These are phyloP conservation scores for Phtheirospermum japonicum DNA, from an alignment of 257 asterid genomes.

Conservation along the genomic window DNA sequence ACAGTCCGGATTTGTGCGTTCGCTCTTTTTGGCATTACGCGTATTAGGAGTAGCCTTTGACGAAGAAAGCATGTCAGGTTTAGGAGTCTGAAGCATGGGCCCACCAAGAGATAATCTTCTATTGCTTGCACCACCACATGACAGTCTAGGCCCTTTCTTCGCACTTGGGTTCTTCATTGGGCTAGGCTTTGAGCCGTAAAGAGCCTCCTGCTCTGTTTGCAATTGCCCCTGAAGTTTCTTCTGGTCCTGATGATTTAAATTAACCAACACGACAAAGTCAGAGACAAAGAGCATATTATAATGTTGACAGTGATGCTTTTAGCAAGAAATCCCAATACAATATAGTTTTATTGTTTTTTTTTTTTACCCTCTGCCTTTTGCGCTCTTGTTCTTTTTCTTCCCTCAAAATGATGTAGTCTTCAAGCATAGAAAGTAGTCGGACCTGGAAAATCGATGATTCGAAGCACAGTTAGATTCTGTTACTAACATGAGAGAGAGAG, in stretches of 20 bases:
- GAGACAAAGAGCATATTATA: constrained; percentile 14
- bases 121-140: constrained; percentile 50
- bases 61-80: constrained; percentile 36
- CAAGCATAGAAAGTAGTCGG: constrained; percentile 84
- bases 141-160: constrained; percentile 52
- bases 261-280: constrained; percentile 3
- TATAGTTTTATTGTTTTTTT: background rate
- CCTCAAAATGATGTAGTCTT: constrained; percentile 61
- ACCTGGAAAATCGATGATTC: constrained; percentile 44
- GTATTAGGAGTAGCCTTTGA: constrained; percentile 50
- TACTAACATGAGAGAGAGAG: background rate
- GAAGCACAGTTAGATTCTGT: constrained; percentile 5
- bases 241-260: constrained; percentile 60
- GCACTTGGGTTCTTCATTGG: constrained; percentile 63
- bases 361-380: constrained; percentile 77
- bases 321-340: constrained; percentile 9
- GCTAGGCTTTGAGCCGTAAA: constrained; percentile 61
- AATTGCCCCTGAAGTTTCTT: constrained; percentile 64
- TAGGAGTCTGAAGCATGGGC: constrained; percentile 45
- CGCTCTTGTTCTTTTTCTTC: constrained; percentile 88
- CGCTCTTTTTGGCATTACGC: constrained; percentile 41
- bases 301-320: background rate
- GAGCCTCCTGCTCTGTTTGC: constrained; percentile 55
- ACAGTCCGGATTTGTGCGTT: constrained; percentile 38
- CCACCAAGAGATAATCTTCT: constrained; percentile 65